These are phyloP conservation scores for Saturnispora galanensis DNA, from an alignment of 805 yeast species.

Conservation along the genomic window DNA sequence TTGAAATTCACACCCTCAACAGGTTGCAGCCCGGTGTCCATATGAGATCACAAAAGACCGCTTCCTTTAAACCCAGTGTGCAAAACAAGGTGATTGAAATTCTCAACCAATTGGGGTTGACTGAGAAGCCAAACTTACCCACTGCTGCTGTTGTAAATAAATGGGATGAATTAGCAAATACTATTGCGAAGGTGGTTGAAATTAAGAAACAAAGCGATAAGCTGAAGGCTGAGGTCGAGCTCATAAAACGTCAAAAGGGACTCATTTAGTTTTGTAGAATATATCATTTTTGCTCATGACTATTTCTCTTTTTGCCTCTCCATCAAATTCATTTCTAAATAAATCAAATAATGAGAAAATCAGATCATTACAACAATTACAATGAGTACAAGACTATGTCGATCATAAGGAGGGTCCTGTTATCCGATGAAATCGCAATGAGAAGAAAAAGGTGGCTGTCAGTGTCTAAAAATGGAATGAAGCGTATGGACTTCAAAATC, in stretches of 20 bases:
- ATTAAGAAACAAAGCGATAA: conserved; percentile 82
- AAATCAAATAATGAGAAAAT: background rate
- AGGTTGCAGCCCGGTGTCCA: conserved; percentile 71
- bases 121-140: conserved; percentile 80
- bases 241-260: conserved; percentile 31
- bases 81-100: conserved; percentile 52
- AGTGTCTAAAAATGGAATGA: too few relatives aligned
- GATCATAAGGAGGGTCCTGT: background rate
- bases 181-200: conserved; percentile 66
- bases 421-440: background rate
- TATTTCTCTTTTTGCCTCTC: conserved; percentile 12
- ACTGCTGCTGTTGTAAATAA: conserved; percentile 67
- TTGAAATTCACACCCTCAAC: conserved; percentile 60
- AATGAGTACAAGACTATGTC: too few relatives aligned
- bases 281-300: background rate
- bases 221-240: conserved; percentile 64
- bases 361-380: too few relatives aligned
- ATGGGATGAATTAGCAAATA: conserved; percentile 65
- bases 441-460: too few relatives aligned
- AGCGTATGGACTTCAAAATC: too few relatives aligned
- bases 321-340: background rate
- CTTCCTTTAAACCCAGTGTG: conserved; percentile 68
- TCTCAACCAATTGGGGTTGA: conserved; percentile 69
- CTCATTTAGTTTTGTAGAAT: conserved; percentile 3
- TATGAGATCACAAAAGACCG: conserved; percentile 68